These are phyloP conservation scores for Monosporozyma unispora DNA, from an alignment of 805 yeast genomes.

Conservation along the genomic window DNA sequence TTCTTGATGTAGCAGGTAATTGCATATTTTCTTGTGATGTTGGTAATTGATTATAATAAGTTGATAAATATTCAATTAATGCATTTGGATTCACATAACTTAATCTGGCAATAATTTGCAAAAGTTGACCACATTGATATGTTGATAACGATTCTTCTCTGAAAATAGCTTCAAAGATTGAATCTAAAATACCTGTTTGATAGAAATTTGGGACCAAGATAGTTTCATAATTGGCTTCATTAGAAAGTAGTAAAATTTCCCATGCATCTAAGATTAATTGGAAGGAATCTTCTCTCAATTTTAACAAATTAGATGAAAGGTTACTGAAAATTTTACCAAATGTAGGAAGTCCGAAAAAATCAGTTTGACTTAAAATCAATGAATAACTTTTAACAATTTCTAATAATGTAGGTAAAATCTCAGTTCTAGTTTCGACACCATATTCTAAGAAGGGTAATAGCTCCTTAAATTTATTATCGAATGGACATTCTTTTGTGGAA, in stretches of 20 bases:
- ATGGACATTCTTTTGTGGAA: constrained; percentile 32
- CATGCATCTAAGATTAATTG: constrained; percentile 36
- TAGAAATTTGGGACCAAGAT: constrained; percentile 19
- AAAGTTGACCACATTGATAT: constrained; percentile 29
- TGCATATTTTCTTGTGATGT: constrained; percentile 13
- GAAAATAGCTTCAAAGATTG: constrained; percentile 25
- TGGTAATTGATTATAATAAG: constrained; percentile 20
- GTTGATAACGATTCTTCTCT: constrained; percentile 25
- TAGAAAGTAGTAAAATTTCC: constrained; percentile 24
- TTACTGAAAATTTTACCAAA: constrained; percentile 35
- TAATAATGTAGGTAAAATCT: constrained; percentile 55
- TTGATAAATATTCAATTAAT: constrained; percentile 25
- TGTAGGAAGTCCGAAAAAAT: constrained; percentile 22
- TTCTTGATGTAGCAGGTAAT: constrained; percentile 17
- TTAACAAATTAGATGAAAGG: constrained; percentile 44
- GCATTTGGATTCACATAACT: constrained; percentile 29
- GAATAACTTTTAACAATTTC: constrained; percentile 57
- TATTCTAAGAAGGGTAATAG: constrained; percentile 44
- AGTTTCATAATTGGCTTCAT: constrained; percentile 19
- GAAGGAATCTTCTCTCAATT: constrained; percentile 64
- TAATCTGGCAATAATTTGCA: constrained; percentile 31
- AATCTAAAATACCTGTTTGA: constrained; percentile 18
- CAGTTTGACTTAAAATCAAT: constrained; percentile 37
- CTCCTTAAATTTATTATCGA: constrained; percentile 34
- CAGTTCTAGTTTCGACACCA: constrained; percentile 64